phyloP scores from a whole-genome alignment of 805 yeast genomes.

The Metschnikowia amazonensis region DNA sequence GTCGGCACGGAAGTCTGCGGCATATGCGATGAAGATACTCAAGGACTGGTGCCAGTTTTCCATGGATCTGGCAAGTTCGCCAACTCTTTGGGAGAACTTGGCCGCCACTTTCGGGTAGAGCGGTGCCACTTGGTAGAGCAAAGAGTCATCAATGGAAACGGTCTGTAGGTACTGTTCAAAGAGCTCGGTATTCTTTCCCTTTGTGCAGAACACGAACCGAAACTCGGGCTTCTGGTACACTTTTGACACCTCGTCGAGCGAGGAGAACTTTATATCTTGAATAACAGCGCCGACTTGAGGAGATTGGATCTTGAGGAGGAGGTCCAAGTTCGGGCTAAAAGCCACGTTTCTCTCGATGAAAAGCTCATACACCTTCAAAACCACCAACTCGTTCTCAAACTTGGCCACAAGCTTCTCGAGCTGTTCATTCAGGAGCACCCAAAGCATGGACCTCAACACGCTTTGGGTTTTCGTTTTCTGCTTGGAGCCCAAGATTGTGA shows the following conservation, averaged over 20 bases:
- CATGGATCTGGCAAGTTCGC: constrained; percentile 17
- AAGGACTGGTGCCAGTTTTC: constrained; percentile 20
- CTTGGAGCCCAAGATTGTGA: neutral
- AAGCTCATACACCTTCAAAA: constrained; percentile 7
- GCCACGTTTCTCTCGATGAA: constrained; percentile 5
- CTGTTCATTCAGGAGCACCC: constrained; percentile 26
- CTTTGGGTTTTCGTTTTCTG: constrained; percentile 15
- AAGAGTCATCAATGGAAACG: constrained; percentile 6
- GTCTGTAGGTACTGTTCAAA: constrained; percentile 1
- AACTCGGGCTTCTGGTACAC: neutral
- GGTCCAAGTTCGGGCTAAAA: constrained; percentile 10
- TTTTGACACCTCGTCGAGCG: constrained; percentile 1
- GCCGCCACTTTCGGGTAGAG: constrained; percentile 10
- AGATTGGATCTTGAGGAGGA: constrained; percentile 9
- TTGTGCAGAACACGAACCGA: neutral
- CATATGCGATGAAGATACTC: constrained; percentile 15
- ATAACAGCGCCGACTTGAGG: constrained; percentile 9
- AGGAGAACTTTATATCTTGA: constrained; percentile 1
- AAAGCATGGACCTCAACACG: constrained; percentile 20
- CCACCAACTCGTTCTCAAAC: constrained; percentile 9
- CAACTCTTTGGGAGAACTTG: constrained; percentile 10
- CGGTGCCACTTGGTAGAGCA: constrained; percentile 15
- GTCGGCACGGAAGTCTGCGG: constrained; percentile 9
- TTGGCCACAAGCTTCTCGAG: constrained; percentile 8
- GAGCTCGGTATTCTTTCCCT: neutral